Evolutionary conservation across 768 basidiomycete species (phyloP), one percentile per base, ranked within the genome.

Genomic region (Megacollybia marginata): DNA sequence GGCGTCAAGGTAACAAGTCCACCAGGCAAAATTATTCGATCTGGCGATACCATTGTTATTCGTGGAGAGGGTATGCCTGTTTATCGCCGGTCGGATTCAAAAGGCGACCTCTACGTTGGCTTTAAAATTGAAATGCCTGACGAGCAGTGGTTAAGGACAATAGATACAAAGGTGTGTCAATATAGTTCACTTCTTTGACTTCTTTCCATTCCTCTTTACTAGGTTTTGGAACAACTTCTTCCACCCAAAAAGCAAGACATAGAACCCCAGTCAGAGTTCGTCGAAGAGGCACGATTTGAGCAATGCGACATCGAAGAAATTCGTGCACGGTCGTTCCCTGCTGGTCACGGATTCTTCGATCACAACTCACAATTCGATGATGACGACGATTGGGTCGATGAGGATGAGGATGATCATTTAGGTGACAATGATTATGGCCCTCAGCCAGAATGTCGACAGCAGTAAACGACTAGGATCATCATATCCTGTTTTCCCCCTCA

Each of bases 31-130:
- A 79, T 93, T 28, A 78, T 94, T 60, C 80, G 82, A 53, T 75
- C 82, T 4, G 82, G 82, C 10, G 82, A 86, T 54, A 79, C 82
- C 18, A 87, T 93, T 52, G 72, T 85, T 15, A 59, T 96, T 34
- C 76, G 81, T 2, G 85, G 83, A 10, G 93, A 97, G 66, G 94
- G 95, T 35, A 94, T 97, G 92, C 92, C 93, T 1, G 64, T 79
- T 11, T 74, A 82, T 66, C 84, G 83, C 57, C 72, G 72, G 11
- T 69, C 80, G 19, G 78, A 81, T 48, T 66, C 73, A 53, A 85
- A 82, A 63, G 93, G 93, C 10, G 85, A 94, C 59, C 70, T 97
- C 35, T 90, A 84, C 57, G 73, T 97, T 49, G 76, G 85, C 47
- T 78, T 96, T 48, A 79, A 85, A 49, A 75, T 97, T 47, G 93